Evolutionary conservation across 1,139 yeast genomes (phyloP).

Genomic region (Suhomyces yuchorum): DNA sequence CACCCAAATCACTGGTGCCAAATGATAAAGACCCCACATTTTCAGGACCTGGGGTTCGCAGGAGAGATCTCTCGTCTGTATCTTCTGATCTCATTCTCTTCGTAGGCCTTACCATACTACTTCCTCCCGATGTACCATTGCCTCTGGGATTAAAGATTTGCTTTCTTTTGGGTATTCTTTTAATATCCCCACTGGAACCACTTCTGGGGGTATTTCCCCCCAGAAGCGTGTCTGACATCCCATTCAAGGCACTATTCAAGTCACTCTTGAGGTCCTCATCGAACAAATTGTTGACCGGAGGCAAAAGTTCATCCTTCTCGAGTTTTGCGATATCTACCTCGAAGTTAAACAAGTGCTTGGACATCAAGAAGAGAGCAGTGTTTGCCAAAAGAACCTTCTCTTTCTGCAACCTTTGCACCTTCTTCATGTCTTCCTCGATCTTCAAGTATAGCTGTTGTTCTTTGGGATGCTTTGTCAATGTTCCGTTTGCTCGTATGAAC

Average conservation of each 20-base stretch:
- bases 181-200: conserved; percentile 21
- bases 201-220: conserved; percentile 38
- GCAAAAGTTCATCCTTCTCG: conserved; percentile 78
- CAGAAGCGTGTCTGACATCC: conserved; percentile 28
- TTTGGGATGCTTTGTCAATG: conserved; percentile 78
- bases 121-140: conserved; percentile 14
- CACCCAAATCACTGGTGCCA: conserved; percentile 12
- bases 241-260: conserved; percentile 19
- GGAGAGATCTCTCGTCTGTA: conserved; percentile 18
- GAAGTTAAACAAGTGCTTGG: conserved; percentile 71
- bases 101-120: conserved; percentile 23
- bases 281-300: conserved; percentile 46
- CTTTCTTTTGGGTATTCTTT: conserved; percentile 16
- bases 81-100: conserved; percentile 32
- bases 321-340: conserved; percentile 76
- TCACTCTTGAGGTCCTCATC: conserved; percentile 17
- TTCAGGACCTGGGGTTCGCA: conserved; percentile 15
- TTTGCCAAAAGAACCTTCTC: conserved; percentile 81
- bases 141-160: conserved; percentile 10
- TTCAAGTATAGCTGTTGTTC: conserved; percentile 69
- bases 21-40: conserved; percentile 11
- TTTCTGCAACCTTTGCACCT: conserved; percentile 63
- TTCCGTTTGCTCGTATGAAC: conserved; percentile 80
- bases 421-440: conserved; percentile 68
- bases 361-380: conserved; percentile 74